Evolutionary conservation across 2,329 filamentous ascomycete genomes (phyloP).

Genomic region (Nemania abortiva): DNA sequence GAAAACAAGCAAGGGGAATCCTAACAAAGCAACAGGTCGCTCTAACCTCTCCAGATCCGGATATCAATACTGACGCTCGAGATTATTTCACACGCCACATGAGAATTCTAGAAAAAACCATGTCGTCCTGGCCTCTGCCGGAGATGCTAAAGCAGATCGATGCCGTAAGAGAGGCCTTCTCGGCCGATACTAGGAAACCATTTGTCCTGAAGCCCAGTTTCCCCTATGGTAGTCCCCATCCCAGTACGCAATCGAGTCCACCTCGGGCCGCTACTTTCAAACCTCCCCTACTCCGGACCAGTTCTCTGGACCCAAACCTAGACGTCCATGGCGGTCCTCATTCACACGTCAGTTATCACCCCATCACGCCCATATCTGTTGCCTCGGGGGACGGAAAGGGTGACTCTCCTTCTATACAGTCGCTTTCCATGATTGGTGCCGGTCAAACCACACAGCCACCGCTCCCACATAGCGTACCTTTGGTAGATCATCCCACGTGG

Average conservation of each 20-base stretch:
- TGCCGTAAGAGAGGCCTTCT: conserved; percentile 89
- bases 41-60: conserved; percentile 91
- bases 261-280: conserved; percentile 67
- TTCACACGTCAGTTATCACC: conserved; percentile 77
- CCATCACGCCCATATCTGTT: conserved; percentile 83
- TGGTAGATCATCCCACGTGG: conserved; percentile 77
- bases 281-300: conserved; percentile 59
- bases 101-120: conserved; percentile 89
- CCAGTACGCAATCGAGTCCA: conserved; percentile 72
- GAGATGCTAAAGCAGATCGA: conserved; percentile 93
- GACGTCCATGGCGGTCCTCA: conserved; percentile 64
- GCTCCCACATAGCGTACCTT: conserved; percentile 66
- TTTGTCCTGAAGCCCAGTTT: conserved; percentile 92
- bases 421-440: conserved; percentile 76
- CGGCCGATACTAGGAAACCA: conserved; percentile 83
- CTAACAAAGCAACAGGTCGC: conserved; percentile 73
- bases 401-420: conserved; percentile 79
- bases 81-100: conserved; percentile 94
- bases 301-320: conserved; percentile 67
- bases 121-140: conserved; percentile 85
- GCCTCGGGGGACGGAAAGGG: conserved; percentile 79
- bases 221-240: conserved; percentile 83
- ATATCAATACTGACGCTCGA: conserved; percentile 84
- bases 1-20: conserved; percentile 7
- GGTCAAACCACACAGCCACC: conserved; percentile 67